Evolutionary conservation across 768 basidiomycete genomes (phyloP).

Genomic region (Inosperma sp.): DNA sequence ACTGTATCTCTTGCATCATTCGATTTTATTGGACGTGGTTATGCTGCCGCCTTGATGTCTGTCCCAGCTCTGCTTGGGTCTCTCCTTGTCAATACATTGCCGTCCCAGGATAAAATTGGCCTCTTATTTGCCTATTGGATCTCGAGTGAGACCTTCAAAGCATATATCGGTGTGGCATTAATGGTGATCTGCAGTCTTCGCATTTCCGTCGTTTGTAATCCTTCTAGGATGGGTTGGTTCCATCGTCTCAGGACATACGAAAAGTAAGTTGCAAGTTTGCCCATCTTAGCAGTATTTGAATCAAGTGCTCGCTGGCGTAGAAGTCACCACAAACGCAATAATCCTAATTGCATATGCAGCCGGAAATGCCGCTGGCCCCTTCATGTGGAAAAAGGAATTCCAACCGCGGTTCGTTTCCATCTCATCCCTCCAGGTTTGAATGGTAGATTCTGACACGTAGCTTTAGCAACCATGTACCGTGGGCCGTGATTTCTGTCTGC

Average conservation of each 20-base stretch:
- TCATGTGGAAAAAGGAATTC: slow-evolving; percentile 72
- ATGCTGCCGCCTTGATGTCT: slow-evolving; percentile 54
- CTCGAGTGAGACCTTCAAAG: slow-evolving; percentile 46
- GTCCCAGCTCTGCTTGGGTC: slow-evolving; percentile 63
- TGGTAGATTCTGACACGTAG: neutral
- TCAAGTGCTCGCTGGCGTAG: no score
- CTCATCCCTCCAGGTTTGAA: neutral
- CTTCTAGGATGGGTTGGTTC: slow-evolving; percentile 59
- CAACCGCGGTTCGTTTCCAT: slow-evolving; percentile 48
- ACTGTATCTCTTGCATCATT: slow-evolving; percentile 57
- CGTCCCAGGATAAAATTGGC: slow-evolving; percentile 62
- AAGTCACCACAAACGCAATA: slow-evolving; percentile 66
- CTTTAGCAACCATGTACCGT: slow-evolving; percentile 64
- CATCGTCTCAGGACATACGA: slow-evolving; percentile 70
- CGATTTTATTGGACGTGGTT: slow-evolving; percentile 56
- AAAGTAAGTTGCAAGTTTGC: no score
- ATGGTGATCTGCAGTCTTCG: neutral
- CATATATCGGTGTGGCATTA: no score
- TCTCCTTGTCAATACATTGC: slow-evolving; percentile 58
- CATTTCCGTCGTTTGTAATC: slow-evolving; percentile 28
- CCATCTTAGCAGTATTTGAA: no score
- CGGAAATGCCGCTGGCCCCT: slow-evolving; percentile 65
- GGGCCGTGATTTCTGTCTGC: slow-evolving; percentile 70
- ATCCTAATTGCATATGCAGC: slow-evolving; percentile 65
- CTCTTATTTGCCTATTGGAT: slow-evolving; percentile 55